Conservation (phyloP, 2,329 filamentous ascomycete genomes). For the Aspergillus ochraceus region DNA sequence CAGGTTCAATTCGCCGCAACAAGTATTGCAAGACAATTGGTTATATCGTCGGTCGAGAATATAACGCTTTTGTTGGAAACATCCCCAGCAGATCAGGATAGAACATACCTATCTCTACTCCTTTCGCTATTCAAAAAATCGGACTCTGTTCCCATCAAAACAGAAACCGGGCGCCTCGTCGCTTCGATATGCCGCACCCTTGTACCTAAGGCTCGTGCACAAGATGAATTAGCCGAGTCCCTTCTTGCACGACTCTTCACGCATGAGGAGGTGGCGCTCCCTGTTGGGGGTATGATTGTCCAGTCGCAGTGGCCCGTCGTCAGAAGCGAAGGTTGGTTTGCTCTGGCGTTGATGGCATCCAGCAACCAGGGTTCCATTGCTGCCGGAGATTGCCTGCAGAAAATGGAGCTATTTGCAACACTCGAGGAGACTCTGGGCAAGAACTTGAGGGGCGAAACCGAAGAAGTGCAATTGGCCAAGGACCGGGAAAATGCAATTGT, state of each 20-base stretch:
- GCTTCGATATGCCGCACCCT: slow-evolving; percentile 46
- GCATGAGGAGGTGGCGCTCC: slow-evolving; percentile 38
- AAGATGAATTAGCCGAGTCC: slow-evolving; percentile 18
- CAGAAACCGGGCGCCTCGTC: slow-evolving; percentile 48
- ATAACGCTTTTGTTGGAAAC: slow-evolving; percentile 37
- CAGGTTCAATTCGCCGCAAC: slow-evolving; percentile 47
- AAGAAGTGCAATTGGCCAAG: slow-evolving; percentile 31
- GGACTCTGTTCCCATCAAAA: slow-evolving; percentile 46
- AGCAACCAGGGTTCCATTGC: slow-evolving; percentile 31
- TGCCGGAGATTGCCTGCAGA: slow-evolving; percentile 37
- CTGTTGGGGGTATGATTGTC: slow-evolving; percentile 45
- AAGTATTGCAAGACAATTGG: slow-evolving; percentile 42
- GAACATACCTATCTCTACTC: slow-evolving; percentile 43
- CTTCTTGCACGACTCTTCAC: slow-evolving; percentile 37
- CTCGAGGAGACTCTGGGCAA: slow-evolving; percentile 33
- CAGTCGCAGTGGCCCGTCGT: slow-evolving; percentile 51
- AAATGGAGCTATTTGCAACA: slow-evolving; percentile 33
- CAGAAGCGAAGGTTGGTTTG: slow-evolving; percentile 51
- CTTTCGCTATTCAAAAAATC: slow-evolving; percentile 43
- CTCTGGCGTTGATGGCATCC: slow-evolving; percentile 48
- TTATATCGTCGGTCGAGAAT: slow-evolving; percentile 39
- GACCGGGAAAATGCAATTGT: slow-evolving; percentile 45
- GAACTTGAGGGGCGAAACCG: slow-evolving; percentile 21
- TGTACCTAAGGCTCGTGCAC: slow-evolving; percentile 28
- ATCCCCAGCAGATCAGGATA: slow-evolving; percentile 29